Conservation (phyloP, 1,284 basidiomycete species). For the Pisolithus thermaeus region DNA sequence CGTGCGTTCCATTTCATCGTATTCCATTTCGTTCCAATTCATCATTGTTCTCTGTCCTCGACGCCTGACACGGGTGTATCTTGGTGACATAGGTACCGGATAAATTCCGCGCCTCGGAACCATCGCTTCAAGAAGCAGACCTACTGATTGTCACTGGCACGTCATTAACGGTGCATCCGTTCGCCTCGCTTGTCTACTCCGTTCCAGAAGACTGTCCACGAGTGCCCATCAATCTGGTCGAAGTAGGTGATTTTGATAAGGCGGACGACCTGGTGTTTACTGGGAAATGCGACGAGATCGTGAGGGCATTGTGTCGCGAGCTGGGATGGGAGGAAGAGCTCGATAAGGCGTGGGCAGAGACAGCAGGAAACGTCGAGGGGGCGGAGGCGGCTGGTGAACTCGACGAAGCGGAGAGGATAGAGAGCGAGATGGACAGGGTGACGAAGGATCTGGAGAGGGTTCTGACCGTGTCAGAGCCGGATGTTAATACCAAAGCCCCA, state of each 20-base stretch:
- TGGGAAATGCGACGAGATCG: conserved; percentile 63
- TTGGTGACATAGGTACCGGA: conserved; percentile 47
- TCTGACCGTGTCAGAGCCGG: conserved; percentile 14
- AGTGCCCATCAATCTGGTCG: conserved; percentile 56
- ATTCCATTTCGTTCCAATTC: not conserved
- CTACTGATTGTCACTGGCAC: conserved; percentile 92
- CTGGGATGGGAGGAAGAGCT: conserved; percentile 72
- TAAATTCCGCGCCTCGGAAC: conserved; percentile 46
- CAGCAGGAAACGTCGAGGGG: conserved; percentile 26
- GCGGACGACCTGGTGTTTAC: conserved; percentile 56
- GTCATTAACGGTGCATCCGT: conserved; percentile 77
- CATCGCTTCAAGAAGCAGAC: conserved; percentile 59
- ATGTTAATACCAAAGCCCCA: not conserved
- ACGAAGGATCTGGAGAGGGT: conserved; percentile 27
- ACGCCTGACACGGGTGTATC: not conserved
- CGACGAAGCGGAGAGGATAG: conserved; percentile 15
- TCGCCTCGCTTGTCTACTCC: conserved; percentile 57
- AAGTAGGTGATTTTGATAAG: conserved; percentile 50
- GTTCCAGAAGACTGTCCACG: conserved; percentile 53
- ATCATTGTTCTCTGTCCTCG: not conserved
- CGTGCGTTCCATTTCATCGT: conserved; percentile 35
- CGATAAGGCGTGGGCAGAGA: conserved; percentile 49
- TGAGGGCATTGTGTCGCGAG: conserved; percentile 50
- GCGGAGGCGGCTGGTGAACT: conserved; percentile 8
- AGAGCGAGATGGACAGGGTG: conserved; percentile 32